Base-by-base conservation (phyloP, 306 rosid species). In the Dryas drummondii region DNA sequence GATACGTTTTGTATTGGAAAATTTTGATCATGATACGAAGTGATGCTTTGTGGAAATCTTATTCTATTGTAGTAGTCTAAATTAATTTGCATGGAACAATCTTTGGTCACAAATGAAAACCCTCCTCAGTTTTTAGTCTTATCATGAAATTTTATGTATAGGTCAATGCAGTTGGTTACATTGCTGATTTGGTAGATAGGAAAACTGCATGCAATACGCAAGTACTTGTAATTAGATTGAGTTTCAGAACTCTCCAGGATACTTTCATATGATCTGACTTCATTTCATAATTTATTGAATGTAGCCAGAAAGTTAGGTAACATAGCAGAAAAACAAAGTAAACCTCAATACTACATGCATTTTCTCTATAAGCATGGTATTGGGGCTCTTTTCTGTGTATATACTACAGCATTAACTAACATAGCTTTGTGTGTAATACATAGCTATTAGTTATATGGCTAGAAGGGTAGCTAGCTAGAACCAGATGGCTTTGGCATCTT, bases 401-500 rank as follows among this genome's bases (percentile, higher is more conserved):
- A 54, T 73, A 59, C 16, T n/a, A 47, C 47, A 7, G 11, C 57
- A 15, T 59, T 59, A 73, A 37, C 58, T 47, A 76, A 80, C 76
- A 45, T 46, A 48, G 84, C 84, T 77, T 60, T 11, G 49, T 67
- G 45, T 67, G 56, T 48, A 15, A 27, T 76, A 40, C 17, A 8
- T 72, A 16, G 66, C 13, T 44, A 9, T 50, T 7, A 7, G 47
- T 7, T n/a, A 51, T 44, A 26, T 59, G 27, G 52, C 32, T 62
- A 37, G 9, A 16, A 15, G 9, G 5, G 11, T 62, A 65, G 50
- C 79, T 85, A 89, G 77, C 84, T 88, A 96, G 79, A 96, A 90
- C 99, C 99, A 96, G 69, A 96, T 96, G 75, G 99, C 99, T 73
- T 74, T 89, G 13, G 99, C 99, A 73, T 92, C 98, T 11, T 85